Base-by-base conservation (phyloP, 805 yeast genomes). In the Candida montana region DNA sequence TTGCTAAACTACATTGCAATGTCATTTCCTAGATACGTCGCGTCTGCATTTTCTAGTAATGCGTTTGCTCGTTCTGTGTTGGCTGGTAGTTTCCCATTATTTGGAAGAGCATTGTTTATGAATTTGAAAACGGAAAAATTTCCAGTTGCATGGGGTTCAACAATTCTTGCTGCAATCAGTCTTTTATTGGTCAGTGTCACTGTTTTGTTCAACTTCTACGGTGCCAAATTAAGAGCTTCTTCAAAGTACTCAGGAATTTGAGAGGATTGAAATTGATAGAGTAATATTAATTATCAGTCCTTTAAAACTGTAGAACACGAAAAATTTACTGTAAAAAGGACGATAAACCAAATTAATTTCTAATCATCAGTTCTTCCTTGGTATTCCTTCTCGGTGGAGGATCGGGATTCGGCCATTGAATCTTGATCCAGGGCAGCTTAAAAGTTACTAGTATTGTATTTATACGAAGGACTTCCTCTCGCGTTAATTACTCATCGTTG, bases 11-110 rank as follows among this genome's bases (percentile, higher is more conserved):
- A 80, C 52, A 62, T 80, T 43, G 75, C 78, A 32, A 82, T 79
- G 55, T 66, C 82, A 34, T 80, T 76, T 54, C 67, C 76, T 21
- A 56, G 67, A 33, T 73, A 66, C 47, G 78, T 83, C 9, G 85
- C 85, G 3, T 74, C 82, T 8, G 83, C 83, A 2, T 67, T 81
- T 50, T 83, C 88, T 2, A 85, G 78, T 11, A 82, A 81, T 58
- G 75, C 87, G 0, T 69, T 83, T 50, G 59, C 81, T 55, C 74
- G 90, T 59, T 74, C 83, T 2, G 67, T 69, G 0, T 75, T 78
- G 50, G 90, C 83, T 38, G 83, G 81, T 3, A 73, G 73, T 1
- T 78, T 77, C 71, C 86, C 86, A 26, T 64, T 84, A 37, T 84
- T 84, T 57, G 86, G 86, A 0, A 63, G 71, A 8, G 75, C 71